phyloP scores from a whole-genome alignment of 331 rosid species.

The Pyrus hybrid region DNA sequence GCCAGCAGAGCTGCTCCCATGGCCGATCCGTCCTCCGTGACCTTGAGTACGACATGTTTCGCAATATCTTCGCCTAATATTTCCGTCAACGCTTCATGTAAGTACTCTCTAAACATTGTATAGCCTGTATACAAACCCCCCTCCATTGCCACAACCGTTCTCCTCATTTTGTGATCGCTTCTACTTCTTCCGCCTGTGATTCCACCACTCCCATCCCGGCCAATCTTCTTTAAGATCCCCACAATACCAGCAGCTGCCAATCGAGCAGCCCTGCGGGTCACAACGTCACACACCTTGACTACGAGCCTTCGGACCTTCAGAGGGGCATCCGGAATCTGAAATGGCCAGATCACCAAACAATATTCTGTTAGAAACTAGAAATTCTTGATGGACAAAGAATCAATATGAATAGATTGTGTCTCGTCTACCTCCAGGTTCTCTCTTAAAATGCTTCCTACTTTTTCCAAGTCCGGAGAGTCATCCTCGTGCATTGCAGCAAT shows the following conservation, averaged over 20 bases:
- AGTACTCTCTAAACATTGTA: constrained; percentile 54
- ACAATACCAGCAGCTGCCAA: constrained; percentile 68
- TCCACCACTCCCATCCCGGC: constrained; percentile 79
- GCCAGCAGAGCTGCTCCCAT: constrained; percentile 78
- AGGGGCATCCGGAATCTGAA: constrained; percentile 53
- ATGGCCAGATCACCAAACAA: constrained; percentile 6
- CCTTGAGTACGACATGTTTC: constrained; percentile 54
- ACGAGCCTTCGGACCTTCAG: constrained; percentile 52
- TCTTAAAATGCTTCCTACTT: constrained; percentile 48
- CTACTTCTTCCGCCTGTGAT: constrained; percentile 49
- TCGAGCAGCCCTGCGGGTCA: constrained; percentile 73
- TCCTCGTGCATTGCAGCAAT: constrained; percentile 82
- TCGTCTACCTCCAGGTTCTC: constrained; percentile 53
- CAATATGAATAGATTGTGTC: neutral
- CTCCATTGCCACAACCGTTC: constrained; percentile 70
- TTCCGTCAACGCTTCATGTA: constrained; percentile 61
- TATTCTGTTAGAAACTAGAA: neutral
- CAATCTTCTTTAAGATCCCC: constrained; percentile 82
- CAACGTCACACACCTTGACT: constrained; percentile 54
- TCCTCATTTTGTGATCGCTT: constrained; percentile 43
- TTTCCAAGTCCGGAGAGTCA: constrained; percentile 50
- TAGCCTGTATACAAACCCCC: constrained; percentile 66
- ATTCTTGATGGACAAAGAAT: neutral
- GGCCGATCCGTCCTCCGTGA: constrained; percentile 70
- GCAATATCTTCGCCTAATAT: constrained; percentile 75